Conservation (phyloP, 2,329 filamentous ascomycete species). For the Neocatenulostroma microsporum region DNA sequence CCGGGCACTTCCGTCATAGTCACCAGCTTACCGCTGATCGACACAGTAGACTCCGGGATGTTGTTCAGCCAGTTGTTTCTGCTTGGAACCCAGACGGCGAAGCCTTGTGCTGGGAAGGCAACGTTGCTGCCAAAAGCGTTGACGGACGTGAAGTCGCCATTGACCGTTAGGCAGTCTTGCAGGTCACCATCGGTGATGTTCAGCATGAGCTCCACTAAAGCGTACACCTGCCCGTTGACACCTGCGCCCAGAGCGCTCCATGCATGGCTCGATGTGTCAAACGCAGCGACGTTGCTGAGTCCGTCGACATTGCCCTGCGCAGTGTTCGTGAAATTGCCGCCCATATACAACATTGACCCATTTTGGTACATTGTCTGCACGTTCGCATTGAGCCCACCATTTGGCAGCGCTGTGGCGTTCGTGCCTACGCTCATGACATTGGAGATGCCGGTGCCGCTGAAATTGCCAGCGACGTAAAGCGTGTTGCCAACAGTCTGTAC, state of each 20-base stretch:
- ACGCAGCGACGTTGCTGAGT: constrained; percentile 69
- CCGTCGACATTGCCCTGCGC: constrained; percentile 53
- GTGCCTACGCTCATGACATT: constrained; percentile 71
- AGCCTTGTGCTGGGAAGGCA: constrained; percentile 59
- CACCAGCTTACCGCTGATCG: constrained; percentile 65
- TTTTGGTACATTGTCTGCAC: constrained; percentile 66
- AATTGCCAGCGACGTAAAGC: constrained; percentile 77
- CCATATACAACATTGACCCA: constrained; percentile 64
- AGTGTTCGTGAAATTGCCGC: constrained; percentile 75
- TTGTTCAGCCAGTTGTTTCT: constrained; percentile 81
- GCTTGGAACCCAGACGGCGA: constrained; percentile 89
- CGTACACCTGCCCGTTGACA: constrained; percentile 68
- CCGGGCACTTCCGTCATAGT: constrained; percentile 59
- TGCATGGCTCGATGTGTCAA: constrained; percentile 56
- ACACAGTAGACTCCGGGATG: constrained; percentile 53
- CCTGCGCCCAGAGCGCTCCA: constrained; percentile 81
- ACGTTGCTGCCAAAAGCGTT: constrained; percentile 58
- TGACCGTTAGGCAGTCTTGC: constrained; percentile 70
- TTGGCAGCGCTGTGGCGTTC: constrained; percentile 54
- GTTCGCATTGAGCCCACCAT: constrained; percentile 69
- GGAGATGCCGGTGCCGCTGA: constrained; percentile 57
- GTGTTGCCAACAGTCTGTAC: constrained; percentile 57
- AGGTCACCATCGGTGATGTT: constrained; percentile 63
- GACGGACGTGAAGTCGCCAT: constrained; percentile 69
- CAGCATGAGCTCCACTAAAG: constrained; percentile 67